A percentile compares a stretch with the other conserved stretches of the same genome.
phyloP scores from a whole-genome alignment of 345 rosid genomes.

The Limnanthes douglasii region DNA sequence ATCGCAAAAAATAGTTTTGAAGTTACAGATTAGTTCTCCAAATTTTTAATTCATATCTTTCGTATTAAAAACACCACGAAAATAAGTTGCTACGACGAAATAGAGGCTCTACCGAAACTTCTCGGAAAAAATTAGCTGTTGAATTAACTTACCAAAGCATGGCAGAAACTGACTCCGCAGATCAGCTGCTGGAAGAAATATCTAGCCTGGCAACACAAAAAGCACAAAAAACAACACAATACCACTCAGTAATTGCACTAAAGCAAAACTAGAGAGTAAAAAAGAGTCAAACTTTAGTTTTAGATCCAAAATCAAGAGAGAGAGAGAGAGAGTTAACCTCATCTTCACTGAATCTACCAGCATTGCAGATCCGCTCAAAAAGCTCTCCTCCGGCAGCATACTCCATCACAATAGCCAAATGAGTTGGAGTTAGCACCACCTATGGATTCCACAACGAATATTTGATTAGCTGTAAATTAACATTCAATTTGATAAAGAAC shows the following conservation, averaged over 20 bases:
- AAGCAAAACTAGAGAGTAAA: background rate
- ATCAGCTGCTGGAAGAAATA: constrained; percentile 91
- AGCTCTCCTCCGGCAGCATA: constrained; percentile 94
- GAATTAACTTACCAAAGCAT: constrained; percentile 48
- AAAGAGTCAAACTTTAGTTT: background rate
- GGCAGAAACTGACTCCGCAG: constrained; percentile 76
- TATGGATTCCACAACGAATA: constrained; percentile 5
- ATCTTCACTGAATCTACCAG: constrained; percentile 91
- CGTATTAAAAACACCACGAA: too few relatives aligned
- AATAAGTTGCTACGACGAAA: too few relatives aligned
- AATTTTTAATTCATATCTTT: too few relatives aligned
- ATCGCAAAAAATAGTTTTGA: too few relatives aligned
- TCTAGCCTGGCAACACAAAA: constrained; percentile 43
- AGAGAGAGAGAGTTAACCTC: constrained; percentile 30
- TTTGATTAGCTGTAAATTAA: background rate
- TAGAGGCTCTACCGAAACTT: too few relatives aligned
- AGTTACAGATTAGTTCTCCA: too few relatives aligned
- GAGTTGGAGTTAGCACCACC: constrained; percentile 80
- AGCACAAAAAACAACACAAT: background rate
- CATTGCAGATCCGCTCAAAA: constrained; percentile 72
- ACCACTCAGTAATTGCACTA: background rate
- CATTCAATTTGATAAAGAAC: background rate
- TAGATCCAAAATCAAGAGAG: constrained; percentile 4
- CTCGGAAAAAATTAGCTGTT: too few relatives aligned
- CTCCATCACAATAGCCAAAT: constrained; percentile 86